Conservation (phyloP, 345 rosid species). For the Pelargonium nanum region DNA sequence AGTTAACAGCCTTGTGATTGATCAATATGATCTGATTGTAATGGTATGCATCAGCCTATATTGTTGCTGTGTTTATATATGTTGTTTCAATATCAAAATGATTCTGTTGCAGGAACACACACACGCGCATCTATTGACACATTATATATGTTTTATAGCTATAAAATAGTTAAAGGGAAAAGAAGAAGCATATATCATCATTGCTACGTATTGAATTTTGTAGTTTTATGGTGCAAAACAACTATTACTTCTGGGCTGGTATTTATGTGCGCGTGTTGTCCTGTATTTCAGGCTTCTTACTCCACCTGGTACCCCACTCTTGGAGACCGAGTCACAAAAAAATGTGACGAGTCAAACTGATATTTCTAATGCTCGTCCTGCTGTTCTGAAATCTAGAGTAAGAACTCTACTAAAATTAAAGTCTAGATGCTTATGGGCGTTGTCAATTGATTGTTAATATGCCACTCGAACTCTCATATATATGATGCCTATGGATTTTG, state of each 20-base stretch:
- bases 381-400: constrained; percentile 50
- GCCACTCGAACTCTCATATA: neutral
- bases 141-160: neutral
- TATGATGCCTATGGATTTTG: neutral
- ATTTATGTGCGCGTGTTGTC: neutral
- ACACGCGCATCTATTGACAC: no score
- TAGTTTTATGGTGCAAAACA: neutral
- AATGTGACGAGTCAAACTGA: constrained; percentile 34
- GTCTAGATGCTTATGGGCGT: neutral
- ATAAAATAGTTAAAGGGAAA: no score
- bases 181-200: no score
- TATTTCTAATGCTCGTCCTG: constrained; percentile 39
- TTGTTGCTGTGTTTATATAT: no score
- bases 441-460: neutral
- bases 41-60: neutral
- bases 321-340: constrained; percentile 54
- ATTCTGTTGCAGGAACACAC: no score
- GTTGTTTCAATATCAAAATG: no score
- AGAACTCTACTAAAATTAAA: neutral
- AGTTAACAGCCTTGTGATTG: neutral
- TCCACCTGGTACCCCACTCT: constrained; percentile 72
- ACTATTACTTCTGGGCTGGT: neutral
- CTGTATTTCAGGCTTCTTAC: constrained; percentile 62
- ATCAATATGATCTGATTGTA: neutral
- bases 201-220: no score